Evolutionary conservation across 768 basidiomycete genomes (phyloP).

Genomic region (Kwoniella dendrophila): DNA sequence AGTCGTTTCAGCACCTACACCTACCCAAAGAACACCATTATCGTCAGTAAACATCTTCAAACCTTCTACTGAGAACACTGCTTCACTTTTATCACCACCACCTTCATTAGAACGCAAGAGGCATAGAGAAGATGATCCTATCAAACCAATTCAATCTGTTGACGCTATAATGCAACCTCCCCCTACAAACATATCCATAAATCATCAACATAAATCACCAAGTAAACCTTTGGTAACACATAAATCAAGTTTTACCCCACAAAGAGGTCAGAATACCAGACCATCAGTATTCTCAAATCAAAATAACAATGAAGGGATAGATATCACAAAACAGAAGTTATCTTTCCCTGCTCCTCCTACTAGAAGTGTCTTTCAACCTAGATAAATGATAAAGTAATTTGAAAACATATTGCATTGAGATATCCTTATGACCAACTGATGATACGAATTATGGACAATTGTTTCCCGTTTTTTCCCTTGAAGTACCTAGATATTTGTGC

Average conservation of each 20-base stretch:
- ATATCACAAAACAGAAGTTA: slow-evolving; percentile 13
- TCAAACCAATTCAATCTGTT: background rate
- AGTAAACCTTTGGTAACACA: background rate
- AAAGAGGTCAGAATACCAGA: slow-evolving; percentile 10
- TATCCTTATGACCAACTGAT: too few relatives aligned
- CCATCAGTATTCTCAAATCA: too few relatives aligned
- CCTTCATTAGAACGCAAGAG: slow-evolving; percentile 5
- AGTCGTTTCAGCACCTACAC: background rate
- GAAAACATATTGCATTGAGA: background rate
- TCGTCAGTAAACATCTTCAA: slow-evolving; percentile 11
- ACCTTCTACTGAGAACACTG: background rate
- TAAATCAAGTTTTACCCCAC: slow-evolving; percentile 22
- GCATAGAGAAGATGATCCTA: slow-evolving; percentile 7
- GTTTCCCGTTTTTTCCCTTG: background rate
- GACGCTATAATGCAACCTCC: slow-evolving; percentile 4
- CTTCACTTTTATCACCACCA: background rate
- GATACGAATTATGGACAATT: too few relatives aligned
- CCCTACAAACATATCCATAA: background rate
- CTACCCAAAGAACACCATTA: slow-evolving; percentile 4
- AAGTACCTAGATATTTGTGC: background rate
- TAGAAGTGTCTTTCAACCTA: slow-evolving; percentile 15
- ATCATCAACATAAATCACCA: background rate
- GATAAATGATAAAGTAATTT: slow-evolving; percentile 1
- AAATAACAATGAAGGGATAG: background rate
- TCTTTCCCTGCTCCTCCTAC: slow-evolving; percentile 25